Evolutionary conservation across 73 alveolate species (phyloP), one percentile per base, ranked within the genome.

Genomic region (Paramecium primaurelia): DNA sequence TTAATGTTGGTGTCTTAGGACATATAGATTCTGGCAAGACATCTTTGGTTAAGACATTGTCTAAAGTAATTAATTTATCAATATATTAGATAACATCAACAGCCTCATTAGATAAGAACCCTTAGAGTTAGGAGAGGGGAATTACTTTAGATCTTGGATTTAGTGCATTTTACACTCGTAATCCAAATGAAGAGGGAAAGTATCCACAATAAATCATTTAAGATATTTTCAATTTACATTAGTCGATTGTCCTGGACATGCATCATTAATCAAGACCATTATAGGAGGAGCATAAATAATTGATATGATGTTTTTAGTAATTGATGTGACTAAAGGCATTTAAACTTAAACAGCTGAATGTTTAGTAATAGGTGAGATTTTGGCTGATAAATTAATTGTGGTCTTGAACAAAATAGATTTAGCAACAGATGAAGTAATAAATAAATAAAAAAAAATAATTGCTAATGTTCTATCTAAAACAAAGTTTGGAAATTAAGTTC

Each of bases 241-340:
- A 83, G 99, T 99, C 44, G 99, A 99, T 94, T 99, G 99, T 69
- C 99, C 99, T 4, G 99, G 99, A 11, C 99, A 99, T 77, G 99
- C 99, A 32, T 96, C 99, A 18, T 94, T 98, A 49, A 98, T 99
- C 94, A 97, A 98, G 86, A 98, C 99, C 25, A 97, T 99, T 40
- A 98, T 99, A 54, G 99, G 99, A 71, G 99, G 99, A 37, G 99
- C 99, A 25, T 95, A 98, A 38, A 98, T 98, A 49, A 99, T 99
- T 40, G 99, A 99, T 88, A 86, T 96, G 58, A 97, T 98, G 98
- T 96, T 99, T 49, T 92, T 99, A 92, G 99, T 99, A 30, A 94
- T 99, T 47, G 99, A 98, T 88, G 98, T 98, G 40, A 73, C 97
- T 47, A 97, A 97, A 95, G 99, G 97, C 14, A 73, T 83, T 26